Evolutionary conservation across 108 stramenopile genomes (phyloP).

Genomic region (Aureococcus anophagefferens): DNA sequence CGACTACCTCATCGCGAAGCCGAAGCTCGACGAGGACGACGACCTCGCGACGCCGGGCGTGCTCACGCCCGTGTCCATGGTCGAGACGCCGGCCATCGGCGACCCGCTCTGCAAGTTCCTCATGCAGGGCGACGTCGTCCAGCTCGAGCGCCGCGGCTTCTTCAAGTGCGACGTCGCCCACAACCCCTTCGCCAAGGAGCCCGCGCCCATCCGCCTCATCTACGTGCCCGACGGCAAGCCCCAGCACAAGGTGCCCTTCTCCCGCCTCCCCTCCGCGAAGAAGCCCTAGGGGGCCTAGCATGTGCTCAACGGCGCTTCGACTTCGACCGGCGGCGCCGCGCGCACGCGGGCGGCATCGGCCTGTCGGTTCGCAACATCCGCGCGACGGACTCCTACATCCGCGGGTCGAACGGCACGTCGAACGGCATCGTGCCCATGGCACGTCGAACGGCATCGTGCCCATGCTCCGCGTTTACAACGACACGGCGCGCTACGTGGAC

Average conservation of each 20-base stretch:
- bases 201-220: slow-evolving; percentile 33
- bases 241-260: not conserved
- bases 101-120: slow-evolving; percentile 66
- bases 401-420: slow-evolving; percentile 81
- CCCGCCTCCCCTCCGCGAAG: not conserved
- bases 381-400: slow-evolving; percentile 74
- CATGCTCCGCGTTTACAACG: slow-evolving; percentile 94
- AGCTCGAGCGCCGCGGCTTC: slow-evolving; percentile 94
- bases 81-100: slow-evolving; percentile 63
- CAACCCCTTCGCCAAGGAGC: too few species aligned
- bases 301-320: too few species aligned
- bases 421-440: slow-evolving; percentile 98
- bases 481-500: slow-evolving; percentile 89
- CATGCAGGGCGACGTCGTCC: slow-evolving; percentile 79
- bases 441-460: too few species aligned
- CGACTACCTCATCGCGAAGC: slow-evolving; percentile 92
- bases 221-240: slow-evolving; percentile 73
- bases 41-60: slow-evolving; percentile 67
- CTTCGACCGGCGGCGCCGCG: too few species aligned
- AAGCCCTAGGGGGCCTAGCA: not conserved
- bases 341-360: slow-evolving; percentile 97
- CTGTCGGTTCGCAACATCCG: slow-evolving; percentile 86
- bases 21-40: slow-evolving; percentile 86
- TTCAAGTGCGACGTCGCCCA: slow-evolving; percentile 74
- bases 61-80: slow-evolving; percentile 77